Percentiles rank a stretch among this genome's conserved stretches.
Evolutionary conservation across 768 basidiomycete genomes (phyloP).

Genomic region (Suillus discolor): DNA sequence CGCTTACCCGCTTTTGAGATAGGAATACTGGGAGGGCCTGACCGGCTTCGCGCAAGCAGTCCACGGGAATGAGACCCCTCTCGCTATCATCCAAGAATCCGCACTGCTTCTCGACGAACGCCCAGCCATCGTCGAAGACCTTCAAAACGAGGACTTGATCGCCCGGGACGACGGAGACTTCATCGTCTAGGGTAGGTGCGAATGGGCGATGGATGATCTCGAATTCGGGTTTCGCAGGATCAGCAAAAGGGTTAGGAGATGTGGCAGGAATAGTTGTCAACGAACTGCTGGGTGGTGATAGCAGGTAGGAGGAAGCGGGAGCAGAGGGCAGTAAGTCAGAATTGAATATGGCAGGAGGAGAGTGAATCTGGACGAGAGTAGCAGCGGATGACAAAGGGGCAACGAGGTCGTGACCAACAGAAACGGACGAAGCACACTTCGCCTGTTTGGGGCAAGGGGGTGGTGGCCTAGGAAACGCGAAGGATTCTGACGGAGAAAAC

Average conservation of each 20-base stretch:
- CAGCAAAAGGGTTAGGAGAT: constrained; percentile 37
- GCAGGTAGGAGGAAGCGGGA: constrained; percentile 17
- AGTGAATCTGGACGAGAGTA: constrained; percentile 21
- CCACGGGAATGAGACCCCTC: constrained; percentile 67
- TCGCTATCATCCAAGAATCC: constrained; percentile 10
- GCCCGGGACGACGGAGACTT: constrained; percentile 52
- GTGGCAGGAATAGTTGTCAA: background rate
- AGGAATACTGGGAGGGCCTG: constrained; percentile 53
- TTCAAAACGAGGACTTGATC: constrained; percentile 56
- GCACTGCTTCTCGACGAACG: constrained; percentile 52
- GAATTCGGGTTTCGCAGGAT: constrained; percentile 35
- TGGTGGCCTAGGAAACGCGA: constrained; percentile 70
- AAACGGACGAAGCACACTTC: constrained; percentile 5
- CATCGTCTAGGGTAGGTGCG: constrained; percentile 56
- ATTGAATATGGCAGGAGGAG: constrained; percentile 20
- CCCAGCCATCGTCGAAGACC: constrained; percentile 75
- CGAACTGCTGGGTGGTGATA: constrained; percentile 3
- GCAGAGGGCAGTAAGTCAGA: constrained; percentile 19
- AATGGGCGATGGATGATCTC: constrained; percentile 61
- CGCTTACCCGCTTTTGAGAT: constrained; percentile 49
- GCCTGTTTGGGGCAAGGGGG: constrained; percentile 30
- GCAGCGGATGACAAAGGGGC: constrained; percentile 19
- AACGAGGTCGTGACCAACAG: background rate
- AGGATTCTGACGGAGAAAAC: constrained; percentile 68
- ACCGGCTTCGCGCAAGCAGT: constrained; percentile 57